Percentiles rank a stretch among this genome's conserved stretches.
These are phyloP conservation scores for Jimgerdemannia lactiflua DNA, from an alignment of 192 early-diverging fungal genomes.

Conservation along the genomic window DNA sequence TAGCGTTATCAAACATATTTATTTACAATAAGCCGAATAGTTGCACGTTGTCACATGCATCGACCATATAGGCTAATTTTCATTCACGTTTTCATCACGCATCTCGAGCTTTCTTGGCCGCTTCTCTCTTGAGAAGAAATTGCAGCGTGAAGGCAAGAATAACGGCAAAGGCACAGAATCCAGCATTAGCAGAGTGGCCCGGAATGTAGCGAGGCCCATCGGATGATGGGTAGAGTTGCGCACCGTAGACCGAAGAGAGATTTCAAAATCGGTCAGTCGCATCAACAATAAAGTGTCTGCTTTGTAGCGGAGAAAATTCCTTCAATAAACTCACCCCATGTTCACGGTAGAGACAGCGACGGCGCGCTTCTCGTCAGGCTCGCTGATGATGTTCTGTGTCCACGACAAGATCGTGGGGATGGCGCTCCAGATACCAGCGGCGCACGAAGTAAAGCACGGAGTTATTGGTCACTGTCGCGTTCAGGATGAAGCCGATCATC, in stretches of 20 bases:
- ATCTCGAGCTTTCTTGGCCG: no score
- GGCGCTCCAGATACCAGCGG: constrained; percentile 15
- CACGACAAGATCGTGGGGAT: constrained; percentile 12
- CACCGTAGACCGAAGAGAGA: constrained; percentile 12
- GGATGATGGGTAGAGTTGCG: constrained; percentile 11
- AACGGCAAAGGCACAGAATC: constrained; percentile 7
- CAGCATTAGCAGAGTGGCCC: constrained; percentile 7
- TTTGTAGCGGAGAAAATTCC: no score
- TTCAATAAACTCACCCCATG: no score
- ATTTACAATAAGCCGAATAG: no score
- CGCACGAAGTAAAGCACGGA: constrained; percentile 11
- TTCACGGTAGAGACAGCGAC: background rate
- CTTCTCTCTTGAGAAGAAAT: no score
- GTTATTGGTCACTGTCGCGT: constrained; percentile 1
- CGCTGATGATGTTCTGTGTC: constrained; percentile 5
- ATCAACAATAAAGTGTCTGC: background rate
- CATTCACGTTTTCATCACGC: no score
- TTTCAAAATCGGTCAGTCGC: background rate
- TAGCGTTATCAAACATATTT: no score
- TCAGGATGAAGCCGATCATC: constrained; percentile 12
- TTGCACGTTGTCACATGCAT: no score
- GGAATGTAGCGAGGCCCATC: constrained; percentile 9
- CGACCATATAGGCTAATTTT: no score
- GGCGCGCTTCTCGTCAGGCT: constrained; percentile 13
- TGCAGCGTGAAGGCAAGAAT: background rate